phyloP scores from a whole-genome alignment of 805 yeast species.

The Wickerhamomyces bovis region DNA sequence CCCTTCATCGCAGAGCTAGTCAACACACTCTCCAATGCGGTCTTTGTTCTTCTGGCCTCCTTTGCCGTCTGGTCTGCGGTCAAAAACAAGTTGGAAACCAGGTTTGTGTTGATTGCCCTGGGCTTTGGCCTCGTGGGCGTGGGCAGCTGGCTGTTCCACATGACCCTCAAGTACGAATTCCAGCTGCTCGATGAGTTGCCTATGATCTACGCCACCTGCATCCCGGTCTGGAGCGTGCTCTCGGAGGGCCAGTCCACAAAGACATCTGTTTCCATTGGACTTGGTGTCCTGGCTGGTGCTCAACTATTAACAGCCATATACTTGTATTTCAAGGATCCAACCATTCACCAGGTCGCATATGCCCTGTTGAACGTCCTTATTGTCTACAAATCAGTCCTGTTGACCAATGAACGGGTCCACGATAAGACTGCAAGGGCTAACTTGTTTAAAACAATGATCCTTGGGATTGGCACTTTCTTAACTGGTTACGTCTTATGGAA shows the following conservation, averaged over 20 bases:
- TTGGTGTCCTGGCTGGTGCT: conserved; percentile 47
- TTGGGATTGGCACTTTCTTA: conserved; percentile 58
- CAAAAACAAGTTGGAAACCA: conserved; percentile 53
- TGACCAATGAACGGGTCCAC: conserved; percentile 48
- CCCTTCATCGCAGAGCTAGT: conserved; percentile 85
- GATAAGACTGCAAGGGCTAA: conserved; percentile 41
- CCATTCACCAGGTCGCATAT: conserved; percentile 83
- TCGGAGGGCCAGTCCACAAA: conserved; percentile 44
- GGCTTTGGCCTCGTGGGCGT: conserved; percentile 89
- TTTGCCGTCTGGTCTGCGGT: conserved; percentile 59
- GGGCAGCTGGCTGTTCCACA: conserved; percentile 94
- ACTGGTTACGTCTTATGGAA: conserved; percentile 86
- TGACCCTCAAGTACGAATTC: conserved; percentile 86
- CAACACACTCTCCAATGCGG: conserved; percentile 74
- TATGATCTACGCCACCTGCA: conserved; percentile 96
- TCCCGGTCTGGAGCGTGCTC: conserved; percentile 84
- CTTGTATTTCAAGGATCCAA: conserved; percentile 70
- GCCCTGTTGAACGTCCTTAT: conserved; percentile 73
- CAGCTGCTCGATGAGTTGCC: conserved; percentile 94
- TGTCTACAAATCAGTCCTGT: conserved; percentile 49
- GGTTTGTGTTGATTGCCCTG: conserved; percentile 65
- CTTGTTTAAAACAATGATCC: conserved; percentile 47
- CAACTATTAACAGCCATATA: conserved; percentile 63
- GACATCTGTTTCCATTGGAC: conserved; percentile 39
- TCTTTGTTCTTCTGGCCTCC: conserved; percentile 49